Evolutionary conservation across 78 protist species (phyloP), one percentile per base, ranked within the genome.

Genomic region (Dictyostelium firmibasis): DNA sequence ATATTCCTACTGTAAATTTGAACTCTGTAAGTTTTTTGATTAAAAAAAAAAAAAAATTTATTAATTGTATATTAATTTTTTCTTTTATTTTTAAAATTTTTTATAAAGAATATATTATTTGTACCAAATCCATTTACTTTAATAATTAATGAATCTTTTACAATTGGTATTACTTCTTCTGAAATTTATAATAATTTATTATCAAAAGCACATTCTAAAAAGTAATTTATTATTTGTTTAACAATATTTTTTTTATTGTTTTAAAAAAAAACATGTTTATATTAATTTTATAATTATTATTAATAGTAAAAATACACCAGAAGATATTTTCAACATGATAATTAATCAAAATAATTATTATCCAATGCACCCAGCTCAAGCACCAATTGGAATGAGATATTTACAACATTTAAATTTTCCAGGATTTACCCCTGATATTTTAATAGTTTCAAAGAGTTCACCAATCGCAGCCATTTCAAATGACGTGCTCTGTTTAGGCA

Each of bases 341-440:
- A 81, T 89, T 4, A 38, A 89, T 31, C 94, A 89, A 81, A 85
- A 70, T 23, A 67, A 20, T 33, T 89, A 44, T 70, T 89, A 89
- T 89, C 94, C 94, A 69, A 29, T 89, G 14, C 62, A 81, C 70
- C 94, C 94, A 50, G 27, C 94, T 44, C 82, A 89, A 16, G 82
- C 75, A 33, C 94, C 94, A 81, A 60, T 89, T 16, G 41, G 50
- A 5, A 62, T 69, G 57, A 25, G 18, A 33, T n/a, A 50, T 70
- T 11, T 38, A 7, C 18, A 43, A 29, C n/a, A 20, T 38, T 20
- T 89, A 5, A 47, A 31, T 29, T 89, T 89, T 47, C 94, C 86
- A 27, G 27, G 62, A 8, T 44, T 89, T 53, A 89, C 94, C n/a
- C 94, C 94, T 5, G 82, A 89, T 47, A 81, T 89, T 33, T 13